phyloP scores from a whole-genome alignment of 805 yeast genomes.

The Nakazawaea peltata region DNA sequence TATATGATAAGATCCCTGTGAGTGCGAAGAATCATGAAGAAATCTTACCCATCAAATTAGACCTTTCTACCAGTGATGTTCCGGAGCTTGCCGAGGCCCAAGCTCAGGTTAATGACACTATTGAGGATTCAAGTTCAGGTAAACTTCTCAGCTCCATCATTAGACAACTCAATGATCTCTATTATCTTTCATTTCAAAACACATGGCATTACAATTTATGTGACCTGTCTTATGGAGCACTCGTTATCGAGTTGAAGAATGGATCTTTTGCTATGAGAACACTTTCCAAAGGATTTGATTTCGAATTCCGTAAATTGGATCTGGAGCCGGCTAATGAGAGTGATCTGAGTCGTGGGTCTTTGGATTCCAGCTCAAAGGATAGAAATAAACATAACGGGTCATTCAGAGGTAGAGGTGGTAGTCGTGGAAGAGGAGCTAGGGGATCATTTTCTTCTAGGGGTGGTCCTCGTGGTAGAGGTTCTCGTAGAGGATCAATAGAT shows the following conservation, averaged over 20 bases:
- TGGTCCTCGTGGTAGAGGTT: slow-evolving; percentile 6
- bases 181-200: slow-evolving; percentile 58
- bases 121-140: slow-evolving; percentile 8
- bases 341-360: no score
- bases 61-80: slow-evolving; percentile 13
- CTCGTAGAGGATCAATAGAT: not conserved
- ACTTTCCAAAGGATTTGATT: slow-evolving; percentile 55
- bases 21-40: slow-evolving; percentile 27
- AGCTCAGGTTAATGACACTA: not conserved
- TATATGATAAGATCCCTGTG: slow-evolving; percentile 57
- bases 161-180: slow-evolving; percentile 48
- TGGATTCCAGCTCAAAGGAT: no score
- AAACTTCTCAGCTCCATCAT: slow-evolving; percentile 33
- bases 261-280: slow-evolving; percentile 47
- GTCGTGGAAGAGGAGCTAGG: slow-evolving; percentile 10
- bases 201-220: slow-evolving; percentile 75
- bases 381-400: not conserved
- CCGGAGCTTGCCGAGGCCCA: slow-evolving; percentile 1
- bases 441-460: slow-evolving; percentile 1
- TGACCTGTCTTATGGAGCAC: slow-evolving; percentile 45
- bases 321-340: no score
- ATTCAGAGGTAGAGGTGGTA: slow-evolving; percentile 4
- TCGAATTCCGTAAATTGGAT: slow-evolving; percentile 32
- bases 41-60: slow-evolving; percentile 20
- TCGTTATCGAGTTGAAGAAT: slow-evolving; percentile 33